Conservation (phyloP, 2,329 filamentous ascomycete species). For the Trichoderma sp. region DNA sequence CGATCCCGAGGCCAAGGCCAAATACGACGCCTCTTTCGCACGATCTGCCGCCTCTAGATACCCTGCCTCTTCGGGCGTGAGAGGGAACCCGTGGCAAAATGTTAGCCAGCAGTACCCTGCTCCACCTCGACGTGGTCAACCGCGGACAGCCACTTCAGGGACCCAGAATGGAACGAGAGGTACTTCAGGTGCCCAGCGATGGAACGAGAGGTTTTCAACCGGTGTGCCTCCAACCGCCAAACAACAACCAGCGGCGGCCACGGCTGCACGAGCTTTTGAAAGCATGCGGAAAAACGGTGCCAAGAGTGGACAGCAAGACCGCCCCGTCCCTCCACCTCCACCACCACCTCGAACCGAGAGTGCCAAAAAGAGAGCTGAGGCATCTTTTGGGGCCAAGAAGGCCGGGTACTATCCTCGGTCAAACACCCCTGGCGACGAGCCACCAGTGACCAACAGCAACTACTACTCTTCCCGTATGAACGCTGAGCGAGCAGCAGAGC, state of each 20-base stretch:
- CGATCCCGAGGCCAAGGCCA: constrained; percentile 54
- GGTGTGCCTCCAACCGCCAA: constrained; percentile 51
- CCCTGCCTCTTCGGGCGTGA: constrained; percentile 57
- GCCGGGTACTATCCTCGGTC: constrained; percentile 56
- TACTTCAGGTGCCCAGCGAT: constrained; percentile 52
- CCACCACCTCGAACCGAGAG: constrained; percentile 56
- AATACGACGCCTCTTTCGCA: constrained; percentile 56
- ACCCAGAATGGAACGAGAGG: constrained; percentile 50
- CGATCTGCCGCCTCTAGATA: constrained; percentile 42
- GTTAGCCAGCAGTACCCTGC: constrained; percentile 54
- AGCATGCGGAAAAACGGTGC: constrained; percentile 48
- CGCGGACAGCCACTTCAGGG: constrained; percentile 43
- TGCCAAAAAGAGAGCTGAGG: constrained; percentile 58
- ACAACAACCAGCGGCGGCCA: constrained; percentile 44
- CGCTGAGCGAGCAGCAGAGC: constrained; percentile 36
- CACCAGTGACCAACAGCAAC: constrained; percentile 54
- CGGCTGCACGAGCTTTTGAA: constrained; percentile 49
- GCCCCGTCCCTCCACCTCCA: constrained; percentile 41
- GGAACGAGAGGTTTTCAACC: constrained; percentile 48
- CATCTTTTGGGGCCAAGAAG: constrained; percentile 57
- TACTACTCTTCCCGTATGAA: constrained; percentile 53
- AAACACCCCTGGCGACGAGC: constrained; percentile 55
- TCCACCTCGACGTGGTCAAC: constrained; percentile 49
- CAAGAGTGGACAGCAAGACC: constrained; percentile 36
- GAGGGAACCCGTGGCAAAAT: constrained; percentile 61